Conservation (phyloP, 352 stramenopile species). For the Elongisporangium prolatum region DNA sequence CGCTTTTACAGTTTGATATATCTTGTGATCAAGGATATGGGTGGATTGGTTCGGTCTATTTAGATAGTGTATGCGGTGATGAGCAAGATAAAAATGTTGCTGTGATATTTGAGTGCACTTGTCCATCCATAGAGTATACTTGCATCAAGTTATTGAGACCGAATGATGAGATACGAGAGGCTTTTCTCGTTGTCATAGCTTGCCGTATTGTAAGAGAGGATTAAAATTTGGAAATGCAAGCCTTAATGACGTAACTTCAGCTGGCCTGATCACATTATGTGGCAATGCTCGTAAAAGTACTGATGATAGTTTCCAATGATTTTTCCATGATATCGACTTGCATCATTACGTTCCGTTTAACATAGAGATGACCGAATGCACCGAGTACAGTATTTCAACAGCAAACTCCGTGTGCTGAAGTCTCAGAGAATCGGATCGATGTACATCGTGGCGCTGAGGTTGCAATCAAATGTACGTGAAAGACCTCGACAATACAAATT, state of each 20-base stretch:
- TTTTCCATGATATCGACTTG: slow-evolving; percentile 7
- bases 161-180: slow-evolving; percentile 13
- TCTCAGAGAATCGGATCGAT: background rate
- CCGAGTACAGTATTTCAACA: background rate
- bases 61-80: slow-evolving; percentile 14
- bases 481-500: background rate
- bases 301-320: slow-evolving; percentile 10
- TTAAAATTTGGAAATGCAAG: slow-evolving; percentile 11
- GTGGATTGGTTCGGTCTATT: slow-evolving; percentile 13
- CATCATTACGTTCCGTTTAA: background rate
- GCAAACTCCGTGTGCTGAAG: background rate
- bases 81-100: slow-evolving; percentile 2
- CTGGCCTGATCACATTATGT: slow-evolving; percentile 9
- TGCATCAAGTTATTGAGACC: slow-evolving; percentile 9
- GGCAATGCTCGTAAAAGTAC: slow-evolving; percentile 5
- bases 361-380: background rate
- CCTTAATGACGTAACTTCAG: slow-evolving; percentile 16
- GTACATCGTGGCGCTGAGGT: background rate
- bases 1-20: slow-evolving; percentile 8
- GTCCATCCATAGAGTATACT: slow-evolving; percentile 3
- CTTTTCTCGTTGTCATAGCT: slow-evolving; percentile 16
- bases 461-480: background rate
- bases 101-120: slow-evolving; percentile 3
- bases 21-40: slow-evolving; percentile 15
- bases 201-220: slow-evolving; percentile 5